phyloP scores from a whole-genome alignment of 2,329 filamentous ascomycete species.

The Sporothrix protearum region DNA sequence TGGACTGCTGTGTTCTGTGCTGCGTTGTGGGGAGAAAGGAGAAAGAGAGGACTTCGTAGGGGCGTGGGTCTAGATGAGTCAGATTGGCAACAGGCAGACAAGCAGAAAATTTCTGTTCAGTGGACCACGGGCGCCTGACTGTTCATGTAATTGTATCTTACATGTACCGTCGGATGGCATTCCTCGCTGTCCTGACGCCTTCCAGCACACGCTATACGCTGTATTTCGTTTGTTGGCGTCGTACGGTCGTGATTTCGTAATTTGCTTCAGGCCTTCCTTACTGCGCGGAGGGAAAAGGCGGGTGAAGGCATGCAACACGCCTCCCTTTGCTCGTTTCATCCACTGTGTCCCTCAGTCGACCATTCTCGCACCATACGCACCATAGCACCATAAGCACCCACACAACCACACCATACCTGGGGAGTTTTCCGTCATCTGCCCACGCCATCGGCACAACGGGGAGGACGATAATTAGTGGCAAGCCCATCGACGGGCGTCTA shows the following conservation, averaged over 20 bases:
- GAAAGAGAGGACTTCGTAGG: not conserved
- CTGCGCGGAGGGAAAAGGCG: not conserved
- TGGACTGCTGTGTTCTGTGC: not conserved
- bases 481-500: not conserved
- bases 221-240: conserved; percentile 12
- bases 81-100: conserved; percentile 9
- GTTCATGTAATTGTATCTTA: too few species aligned
- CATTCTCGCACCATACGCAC: not conserved
- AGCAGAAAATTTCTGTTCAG: conserved; percentile 14
- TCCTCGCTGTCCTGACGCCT: conserved; percentile 10
- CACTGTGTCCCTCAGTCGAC: not conserved
- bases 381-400: conserved; percentile 15
- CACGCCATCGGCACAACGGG: conserved; percentile 18
- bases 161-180: not conserved
- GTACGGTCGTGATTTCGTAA: conserved; percentile 14
- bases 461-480: not conserved
- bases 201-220: not conserved
- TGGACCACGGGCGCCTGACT: not conserved
- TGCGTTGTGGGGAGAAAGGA: not conserved
- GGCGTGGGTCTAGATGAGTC: conserved; percentile 22
- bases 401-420: conserved; percentile 21
- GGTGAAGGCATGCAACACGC: not conserved
- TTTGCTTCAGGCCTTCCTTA: not conserved
- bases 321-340: not conserved
- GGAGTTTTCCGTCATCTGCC: conserved; percentile 21